Evolutionary conservation across 495 filamentous ascomycete genomes (phyloP).

Genomic region (Chaetomidium leptoderma): DNA sequence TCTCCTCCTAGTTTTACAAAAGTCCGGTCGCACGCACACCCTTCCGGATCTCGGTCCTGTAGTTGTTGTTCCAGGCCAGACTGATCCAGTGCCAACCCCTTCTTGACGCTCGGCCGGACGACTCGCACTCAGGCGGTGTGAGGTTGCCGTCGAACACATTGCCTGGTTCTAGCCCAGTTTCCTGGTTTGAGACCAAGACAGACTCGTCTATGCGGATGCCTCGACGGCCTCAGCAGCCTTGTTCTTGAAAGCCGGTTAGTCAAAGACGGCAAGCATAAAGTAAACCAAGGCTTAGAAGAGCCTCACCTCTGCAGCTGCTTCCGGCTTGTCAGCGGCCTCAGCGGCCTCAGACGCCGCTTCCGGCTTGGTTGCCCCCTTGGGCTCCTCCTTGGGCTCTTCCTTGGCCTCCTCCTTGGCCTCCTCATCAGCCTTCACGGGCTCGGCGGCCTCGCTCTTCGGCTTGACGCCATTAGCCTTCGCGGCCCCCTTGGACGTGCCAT

Average conservation of each 20-base stretch:
- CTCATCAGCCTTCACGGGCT: slow-evolving; percentile 49
- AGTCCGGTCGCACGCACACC: not conserved
- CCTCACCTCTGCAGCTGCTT: slow-evolving; percentile 35
- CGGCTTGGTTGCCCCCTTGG: slow-evolving; percentile 17
- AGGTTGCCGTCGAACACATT: not conserved
- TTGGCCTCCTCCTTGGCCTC: slow-evolving; percentile 40
- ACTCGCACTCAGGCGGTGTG: not conserved
- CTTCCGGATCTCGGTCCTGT: not conserved
- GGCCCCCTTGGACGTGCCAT: slow-evolving; percentile 10
- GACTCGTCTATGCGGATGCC: slow-evolving; percentile 22
- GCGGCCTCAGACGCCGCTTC: slow-evolving; percentile 16
- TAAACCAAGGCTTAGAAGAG: not conserved
- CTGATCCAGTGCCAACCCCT: no score
- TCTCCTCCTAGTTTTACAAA: slow-evolving; percentile 25
- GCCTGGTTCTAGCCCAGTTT: not conserved
- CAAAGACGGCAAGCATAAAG: not conserved
- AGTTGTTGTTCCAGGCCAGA: not conserved
- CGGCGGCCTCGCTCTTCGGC: slow-evolving; percentile 34
- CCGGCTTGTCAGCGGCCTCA: slow-evolving; percentile 31
- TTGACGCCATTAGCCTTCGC: slow-evolving; percentile 45
- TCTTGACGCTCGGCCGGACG: no score
- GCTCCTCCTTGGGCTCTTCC: slow-evolving; percentile 29
- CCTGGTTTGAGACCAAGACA: not conserved
- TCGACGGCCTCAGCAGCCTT: slow-evolving; percentile 29
- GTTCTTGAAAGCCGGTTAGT: slow-evolving; percentile 7